Conservation (phyloP, 78 protist genomes). For the Dictyostelium firmibasis region DNA sequence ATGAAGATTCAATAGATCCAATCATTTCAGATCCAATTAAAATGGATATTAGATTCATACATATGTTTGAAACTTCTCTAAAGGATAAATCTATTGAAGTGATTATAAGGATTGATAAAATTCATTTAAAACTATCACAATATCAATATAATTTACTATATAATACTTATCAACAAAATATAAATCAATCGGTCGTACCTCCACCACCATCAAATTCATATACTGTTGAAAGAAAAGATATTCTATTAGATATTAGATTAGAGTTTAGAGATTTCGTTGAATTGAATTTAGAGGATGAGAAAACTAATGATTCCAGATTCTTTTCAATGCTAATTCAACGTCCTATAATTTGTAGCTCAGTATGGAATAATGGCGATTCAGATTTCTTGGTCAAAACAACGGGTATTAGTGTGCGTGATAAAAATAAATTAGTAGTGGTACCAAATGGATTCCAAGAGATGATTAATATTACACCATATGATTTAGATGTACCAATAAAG, state of each 20-base stretch:
- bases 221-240: background rate
- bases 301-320: slow-evolving; percentile 21
- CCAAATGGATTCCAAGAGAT: slow-evolving; percentile 41
- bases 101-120: background rate
- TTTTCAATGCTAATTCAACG: slow-evolving; percentile 6
- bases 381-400: background rate
- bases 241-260: background rate
- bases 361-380: slow-evolving; percentile 41
- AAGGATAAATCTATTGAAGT: background rate
- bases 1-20: slow-evolving; percentile 3
- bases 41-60: slow-evolving; percentile 2
- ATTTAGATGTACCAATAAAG: background rate
- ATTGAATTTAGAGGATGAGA: slow-evolving; percentile 39
- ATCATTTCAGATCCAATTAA: slow-evolving; percentile 44
- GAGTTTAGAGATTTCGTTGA: slow-evolving; percentile 8
- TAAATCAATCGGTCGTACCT: slow-evolving; percentile 11
- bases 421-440: background rate
- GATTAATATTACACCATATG: background rate
- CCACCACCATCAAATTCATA: background rate
- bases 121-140: slow-evolving; percentile 23
- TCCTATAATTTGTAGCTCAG: background rate
- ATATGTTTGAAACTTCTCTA: slow-evolving; percentile 22
- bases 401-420: slow-evolving; percentile 8
- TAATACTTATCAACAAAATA: slow-evolving; percentile 37
- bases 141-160: slow-evolving; percentile 48